Percentiles rank a stretch among this genome's conserved stretches.
phyloP scores from a whole-genome alignment of 169 alveolate species.

The Theileria luwenshuni region DNA sequence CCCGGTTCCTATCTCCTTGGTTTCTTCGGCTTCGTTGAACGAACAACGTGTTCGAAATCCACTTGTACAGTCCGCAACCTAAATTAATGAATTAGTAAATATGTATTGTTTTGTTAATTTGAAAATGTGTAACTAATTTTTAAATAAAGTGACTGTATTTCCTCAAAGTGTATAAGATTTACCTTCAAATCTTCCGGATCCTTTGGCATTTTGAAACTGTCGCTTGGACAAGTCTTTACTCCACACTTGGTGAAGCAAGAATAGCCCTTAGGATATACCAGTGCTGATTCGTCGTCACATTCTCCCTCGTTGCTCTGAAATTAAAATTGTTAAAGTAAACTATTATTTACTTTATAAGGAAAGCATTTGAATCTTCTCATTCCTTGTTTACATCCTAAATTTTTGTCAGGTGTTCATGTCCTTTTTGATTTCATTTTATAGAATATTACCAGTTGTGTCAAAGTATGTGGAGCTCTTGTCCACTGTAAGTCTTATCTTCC shows the following conservation, averaged over 20 bases:
- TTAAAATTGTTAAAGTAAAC: neutral
- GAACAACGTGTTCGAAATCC: slow-evolving; percentile 58
- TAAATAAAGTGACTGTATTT: neutral
- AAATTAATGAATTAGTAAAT: neutral
- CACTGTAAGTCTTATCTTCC: slow-evolving; percentile 57
- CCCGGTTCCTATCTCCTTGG: slow-evolving; percentile 34
- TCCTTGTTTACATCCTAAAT: slow-evolving; percentile 38
- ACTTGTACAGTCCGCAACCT: slow-evolving; percentile 67
- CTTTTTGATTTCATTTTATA: neutral
- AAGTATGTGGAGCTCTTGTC: slow-evolving; percentile 40
- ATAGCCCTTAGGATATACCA: slow-evolving; percentile 49
- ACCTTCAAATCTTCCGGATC: slow-evolving; percentile 59
- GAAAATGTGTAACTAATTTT: neutral
- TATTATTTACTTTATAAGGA: slow-evolving; percentile 43
- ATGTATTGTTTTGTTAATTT: neutral
- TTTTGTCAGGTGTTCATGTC: too few relatives aligned
- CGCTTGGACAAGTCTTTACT: slow-evolving; percentile 51
- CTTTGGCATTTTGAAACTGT: slow-evolving; percentile 38
- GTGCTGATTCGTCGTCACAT: slow-evolving; percentile 56
- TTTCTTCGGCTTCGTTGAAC: slow-evolving; percentile 25
- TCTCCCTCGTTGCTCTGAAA: slow-evolving; percentile 58
- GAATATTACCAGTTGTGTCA: slow-evolving; percentile 13
- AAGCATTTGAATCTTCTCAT: slow-evolving; percentile 45
- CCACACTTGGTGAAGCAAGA: slow-evolving; percentile 64
- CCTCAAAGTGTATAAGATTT: slow-evolving; percentile 1